phyloP scores from a whole-genome alignment of 2,329 filamentous ascomycete genomes.

The Plectosphaerella sp. region DNA sequence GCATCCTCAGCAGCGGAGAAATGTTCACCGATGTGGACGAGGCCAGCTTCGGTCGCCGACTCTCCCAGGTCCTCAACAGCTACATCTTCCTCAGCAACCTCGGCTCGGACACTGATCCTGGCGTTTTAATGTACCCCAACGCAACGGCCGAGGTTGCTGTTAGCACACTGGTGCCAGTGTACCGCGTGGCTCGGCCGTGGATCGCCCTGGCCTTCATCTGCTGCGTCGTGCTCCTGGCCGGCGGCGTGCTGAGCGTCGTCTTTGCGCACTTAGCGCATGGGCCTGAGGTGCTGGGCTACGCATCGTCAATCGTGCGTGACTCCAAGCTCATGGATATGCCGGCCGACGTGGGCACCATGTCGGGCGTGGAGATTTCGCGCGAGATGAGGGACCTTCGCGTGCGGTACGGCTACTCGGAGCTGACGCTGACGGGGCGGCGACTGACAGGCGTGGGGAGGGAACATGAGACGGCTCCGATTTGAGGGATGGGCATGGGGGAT shows the following conservation, averaged over 20 bases:
- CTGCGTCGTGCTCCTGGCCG: constrained; percentile 1
- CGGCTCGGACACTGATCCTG: not conserved
- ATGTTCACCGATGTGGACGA: not conserved
- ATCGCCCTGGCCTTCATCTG: constrained; percentile 2
- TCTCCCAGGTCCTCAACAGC: constrained; percentile 4
- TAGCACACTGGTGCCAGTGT: not conserved
- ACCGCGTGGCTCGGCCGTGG: constrained; percentile 1
- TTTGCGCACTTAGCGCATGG: not conserved
- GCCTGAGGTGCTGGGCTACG: constrained; percentile 3
- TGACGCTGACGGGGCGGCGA: not conserved
- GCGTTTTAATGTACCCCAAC: constrained; percentile 1
- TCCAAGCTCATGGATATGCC: constrained; percentile 3
- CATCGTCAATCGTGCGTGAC: constrained; percentile 1
- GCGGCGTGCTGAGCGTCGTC: not conserved
- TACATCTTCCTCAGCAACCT: constrained; percentile 2
- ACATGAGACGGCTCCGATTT: not conserved
- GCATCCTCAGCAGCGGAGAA: not conserved
- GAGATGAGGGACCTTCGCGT: not conserved
- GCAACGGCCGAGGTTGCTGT: not conserved
- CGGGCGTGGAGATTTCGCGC: not conserved
- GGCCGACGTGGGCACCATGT: not conserved
- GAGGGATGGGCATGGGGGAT: not conserved
- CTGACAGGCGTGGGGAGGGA: not conserved
- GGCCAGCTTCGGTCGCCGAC: not conserved
- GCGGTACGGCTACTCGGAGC: constrained; percentile 1